Evolutionary conservation across 208 protist species (phyloP).

Genomic region (Crithidia sp.): DNA sequence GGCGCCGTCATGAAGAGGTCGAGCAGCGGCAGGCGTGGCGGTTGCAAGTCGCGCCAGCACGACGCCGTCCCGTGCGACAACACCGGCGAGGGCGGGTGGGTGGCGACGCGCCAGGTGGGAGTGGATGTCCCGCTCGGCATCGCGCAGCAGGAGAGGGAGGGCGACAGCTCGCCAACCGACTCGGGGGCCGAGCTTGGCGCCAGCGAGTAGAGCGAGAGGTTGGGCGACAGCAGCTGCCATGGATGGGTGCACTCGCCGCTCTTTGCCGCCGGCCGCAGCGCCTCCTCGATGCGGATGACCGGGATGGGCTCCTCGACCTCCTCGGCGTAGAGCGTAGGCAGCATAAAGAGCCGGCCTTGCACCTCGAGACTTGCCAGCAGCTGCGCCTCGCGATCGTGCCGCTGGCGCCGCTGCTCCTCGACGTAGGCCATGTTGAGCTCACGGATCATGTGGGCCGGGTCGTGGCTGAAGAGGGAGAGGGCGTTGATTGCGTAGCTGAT

Average conservation of each 20-base stretch:
- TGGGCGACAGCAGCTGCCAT: constrained; percentile 28
- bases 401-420: constrained; percentile 42
- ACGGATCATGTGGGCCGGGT: constrained; percentile 34
- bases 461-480: constrained; percentile 45
- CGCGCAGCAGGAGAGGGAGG: constrained; percentile 23
- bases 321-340: constrained; percentile 37
- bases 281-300: constrained; percentile 23
- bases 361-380: constrained; percentile 36
- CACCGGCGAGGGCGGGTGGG: background rate
- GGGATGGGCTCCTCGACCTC: constrained; percentile 31
- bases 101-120: constrained; percentile 15
- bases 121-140: constrained; percentile 16
- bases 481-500: constrained; percentile 31
- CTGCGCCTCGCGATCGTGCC: constrained; percentile 37
- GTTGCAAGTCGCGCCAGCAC: constrained; percentile 24
- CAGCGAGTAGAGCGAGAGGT: constrained; percentile 28
- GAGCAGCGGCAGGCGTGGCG: constrained; percentile 27
- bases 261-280: background rate
- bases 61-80: background rate
- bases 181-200: constrained; percentile 17
- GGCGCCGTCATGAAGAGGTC: constrained; percentile 33
- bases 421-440: constrained; percentile 41
- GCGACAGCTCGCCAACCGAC: constrained; percentile 35
- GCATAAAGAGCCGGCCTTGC: constrained; percentile 43
- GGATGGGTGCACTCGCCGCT: constrained; percentile 15